phyloP scores from a whole-genome alignment of 2,329 filamentous ascomycete species.

The Sarocladium strictum region DNA sequence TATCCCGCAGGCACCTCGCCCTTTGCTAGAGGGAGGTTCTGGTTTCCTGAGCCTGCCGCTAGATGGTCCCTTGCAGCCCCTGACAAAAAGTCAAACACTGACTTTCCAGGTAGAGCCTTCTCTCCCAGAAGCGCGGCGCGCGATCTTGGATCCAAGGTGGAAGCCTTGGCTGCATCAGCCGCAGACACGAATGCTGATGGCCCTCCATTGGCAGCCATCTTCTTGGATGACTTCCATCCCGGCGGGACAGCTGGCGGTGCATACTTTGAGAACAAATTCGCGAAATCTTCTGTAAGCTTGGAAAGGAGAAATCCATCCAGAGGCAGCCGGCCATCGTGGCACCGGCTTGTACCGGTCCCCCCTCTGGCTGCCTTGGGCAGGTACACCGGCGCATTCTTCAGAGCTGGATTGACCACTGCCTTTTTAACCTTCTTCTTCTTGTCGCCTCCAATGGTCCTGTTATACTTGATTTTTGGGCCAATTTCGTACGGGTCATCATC shows the following conservation, averaged over 20 bases:
- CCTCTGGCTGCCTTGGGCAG: conserved; percentile 50
- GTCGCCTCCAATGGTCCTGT: conserved; percentile 70
- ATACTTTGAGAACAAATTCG: conserved; percentile 35
- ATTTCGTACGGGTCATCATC: conserved; percentile 94
- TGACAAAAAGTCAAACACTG: conserved; percentile 89
- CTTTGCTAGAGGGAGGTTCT: conserved; percentile 69
- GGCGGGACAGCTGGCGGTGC: conserved; percentile 61
- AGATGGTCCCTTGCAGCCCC: conserved; percentile 71
- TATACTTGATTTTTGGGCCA: conserved; percentile 85
- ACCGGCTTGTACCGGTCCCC: conserved; percentile 45
- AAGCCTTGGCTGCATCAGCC: conserved; percentile 71
- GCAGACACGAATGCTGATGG: conserved; percentile 52
- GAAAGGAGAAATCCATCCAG: conserved; percentile 75
- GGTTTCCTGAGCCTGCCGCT: conserved; percentile 67
- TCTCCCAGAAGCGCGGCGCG: conserved; percentile 80
- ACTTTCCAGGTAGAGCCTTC: conserved; percentile 73
- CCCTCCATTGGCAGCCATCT: conserved; percentile 12
- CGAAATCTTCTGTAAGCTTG: conserved; percentile 36
- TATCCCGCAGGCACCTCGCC: conserved; percentile 67
- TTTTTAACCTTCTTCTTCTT: conserved; percentile 73
- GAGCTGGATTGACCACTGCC: conserved; percentile 53
- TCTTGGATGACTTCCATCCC: conserved; percentile 66
- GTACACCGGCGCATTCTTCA: conserved; percentile 67
- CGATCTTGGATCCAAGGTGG: conserved; percentile 66
- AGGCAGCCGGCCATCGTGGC: conserved; percentile 76